These are phyloP conservation scores for Talaromyces stipitatus DNA, from an alignment of 495 filamentous ascomycete genomes.

Conservation along the genomic window DNA sequence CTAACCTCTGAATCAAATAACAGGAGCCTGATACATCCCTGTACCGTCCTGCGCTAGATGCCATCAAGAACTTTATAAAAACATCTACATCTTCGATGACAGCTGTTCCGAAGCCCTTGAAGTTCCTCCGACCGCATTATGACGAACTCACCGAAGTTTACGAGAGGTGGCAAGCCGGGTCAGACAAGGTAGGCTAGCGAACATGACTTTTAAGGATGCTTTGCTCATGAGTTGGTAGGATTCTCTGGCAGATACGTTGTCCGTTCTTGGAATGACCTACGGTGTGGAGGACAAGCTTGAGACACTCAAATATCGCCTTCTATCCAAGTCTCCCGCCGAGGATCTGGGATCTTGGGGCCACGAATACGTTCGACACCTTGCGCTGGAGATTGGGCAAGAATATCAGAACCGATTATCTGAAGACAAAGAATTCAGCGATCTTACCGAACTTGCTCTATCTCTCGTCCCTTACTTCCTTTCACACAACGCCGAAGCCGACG, in stretches of 20 bases:
- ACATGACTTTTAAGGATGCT: slow-evolving; percentile 4
- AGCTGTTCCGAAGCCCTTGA: slow-evolving; percentile 94
- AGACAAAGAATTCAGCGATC: slow-evolving; percentile 56
- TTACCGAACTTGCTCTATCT: slow-evolving; percentile 71
- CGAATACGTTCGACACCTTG: slow-evolving; percentile 94
- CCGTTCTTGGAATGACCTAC: slow-evolving; percentile 98
- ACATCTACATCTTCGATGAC: slow-evolving; percentile 99
- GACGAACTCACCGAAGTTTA: slow-evolving; percentile 76
- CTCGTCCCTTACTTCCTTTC: slow-evolving; percentile 93
- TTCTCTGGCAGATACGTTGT: slow-evolving; percentile 88
- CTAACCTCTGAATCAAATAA: slow-evolving; percentile 10
- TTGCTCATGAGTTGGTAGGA: slow-evolving; percentile 34
- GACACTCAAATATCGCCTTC: slow-evolving; percentile 88
- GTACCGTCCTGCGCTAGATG: slow-evolving; percentile 85
- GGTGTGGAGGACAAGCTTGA: slow-evolving; percentile 94
- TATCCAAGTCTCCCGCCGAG: slow-evolving; percentile 62
- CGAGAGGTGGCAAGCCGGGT: slow-evolving; percentile 76
- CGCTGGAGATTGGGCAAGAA: slow-evolving; percentile 91
- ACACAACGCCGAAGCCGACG: slow-evolving; percentile 97
- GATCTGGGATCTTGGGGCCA: slow-evolving; percentile 98
- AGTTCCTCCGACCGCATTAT: slow-evolving; percentile 95
- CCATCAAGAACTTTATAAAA: slow-evolving; percentile 96
- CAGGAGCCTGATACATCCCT: slow-evolving; percentile 82
- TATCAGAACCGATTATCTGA: slow-evolving; percentile 71
- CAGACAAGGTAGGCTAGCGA: slow-evolving; percentile 59